Evolutionary conservation across 768 basidiomycete species (phyloP).

Genomic region (Russula sp.): DNA sequence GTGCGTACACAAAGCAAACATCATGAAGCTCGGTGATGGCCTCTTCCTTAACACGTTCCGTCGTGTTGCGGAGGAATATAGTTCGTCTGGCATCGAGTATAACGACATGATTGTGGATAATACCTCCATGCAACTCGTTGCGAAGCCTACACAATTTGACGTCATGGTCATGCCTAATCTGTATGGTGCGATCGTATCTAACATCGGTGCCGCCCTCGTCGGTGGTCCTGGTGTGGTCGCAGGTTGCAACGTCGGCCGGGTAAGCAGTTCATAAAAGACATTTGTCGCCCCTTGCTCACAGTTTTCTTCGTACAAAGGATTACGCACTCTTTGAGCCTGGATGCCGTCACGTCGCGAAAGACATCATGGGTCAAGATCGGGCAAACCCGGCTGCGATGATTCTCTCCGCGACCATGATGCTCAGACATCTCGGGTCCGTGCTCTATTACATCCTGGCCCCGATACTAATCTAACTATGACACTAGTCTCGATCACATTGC

Average conservation of each 20-base stretch:
- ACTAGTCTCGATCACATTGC: conserved; percentile 87
- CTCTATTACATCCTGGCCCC: conserved; percentile 13
- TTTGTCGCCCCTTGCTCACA: not conserved
- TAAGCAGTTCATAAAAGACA: conserved; percentile 39
- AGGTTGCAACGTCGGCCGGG: conserved; percentile 95
- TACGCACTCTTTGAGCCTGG: conserved; percentile 99
- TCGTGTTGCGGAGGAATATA: conserved; percentile 94
- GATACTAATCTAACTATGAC: conserved; percentile 18
- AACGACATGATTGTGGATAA: conserved; percentile 99
- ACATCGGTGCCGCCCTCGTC: conserved; percentile 97
- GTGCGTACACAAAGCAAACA: conserved; percentile 99
- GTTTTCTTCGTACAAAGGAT: conserved; percentile 49
- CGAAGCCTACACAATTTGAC: conserved; percentile 93
- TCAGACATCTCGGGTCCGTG: conserved; percentile 87
- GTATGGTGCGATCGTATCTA: conserved; percentile 96
- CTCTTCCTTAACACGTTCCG: conserved; percentile 99
- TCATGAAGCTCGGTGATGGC: conserved; percentile 99
- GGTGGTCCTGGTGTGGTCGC: conserved; percentile 98
- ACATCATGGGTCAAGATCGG: conserved; percentile 94
- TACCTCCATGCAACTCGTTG: conserved; percentile 99
- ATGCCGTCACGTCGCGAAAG: conserved; percentile 91
- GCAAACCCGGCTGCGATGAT: conserved; percentile 98
- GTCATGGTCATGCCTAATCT: conserved; percentile 99
- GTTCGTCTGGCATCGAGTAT: conserved; percentile 81
- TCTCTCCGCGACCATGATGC: conserved; percentile 96